Evolutionary conservation across 2,329 filamentous ascomycete genomes (phyloP), one percentile per base, ranked within the genome.

Genomic region (Penicillium sp.): DNA sequence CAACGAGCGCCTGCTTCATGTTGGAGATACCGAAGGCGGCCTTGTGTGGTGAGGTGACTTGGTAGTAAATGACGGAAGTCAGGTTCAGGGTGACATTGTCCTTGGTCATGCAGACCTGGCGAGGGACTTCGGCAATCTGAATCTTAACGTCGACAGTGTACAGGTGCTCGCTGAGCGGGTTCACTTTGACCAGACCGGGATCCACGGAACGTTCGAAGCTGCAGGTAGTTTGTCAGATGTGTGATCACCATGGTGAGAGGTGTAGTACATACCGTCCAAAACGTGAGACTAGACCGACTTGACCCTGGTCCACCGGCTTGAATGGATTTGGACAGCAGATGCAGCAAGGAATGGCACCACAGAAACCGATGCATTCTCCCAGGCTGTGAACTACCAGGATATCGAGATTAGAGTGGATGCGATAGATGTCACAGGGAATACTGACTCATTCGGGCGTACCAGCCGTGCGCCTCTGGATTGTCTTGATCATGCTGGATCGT

Each of bases 101-200:
- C 79, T 97, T 97, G 73, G 94, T 99, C 92, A 99, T 99, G 81
- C 94, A 97, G 57, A 93, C 85, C 76, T 99, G 94, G 76, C 92
- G 86, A 16, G 93, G 93, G 23, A 99, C 94, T 79, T 99, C 76
- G 72, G 95, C 90, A 61, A 96, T 96, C 78, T 99, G 94, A 65
- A 97, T 96, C 85, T 97, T 99, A 77, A 99, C 94, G 73, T 99
- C 94, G 70, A 99, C 88, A 66, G 95, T 90, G 63, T 90, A 87
- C 39, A 99, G 82, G 53, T 81, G 84, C 80, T 99, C 94, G 66
- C 88, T 93, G 49, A 97, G 85, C 3, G 93, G 93, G 78, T 99
- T 99, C 80, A 99, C 86, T 80, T 95, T 95, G 74, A 97, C 90
- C 29, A 99, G 86, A 71, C 94, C 94, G 2, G 94, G 94, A 72